Percentiles rank a stretch among this genome's conserved stretches.
Conservation (phyloP, 176 grass and related monocot genomes). For the Lolium perenne region DNA sequence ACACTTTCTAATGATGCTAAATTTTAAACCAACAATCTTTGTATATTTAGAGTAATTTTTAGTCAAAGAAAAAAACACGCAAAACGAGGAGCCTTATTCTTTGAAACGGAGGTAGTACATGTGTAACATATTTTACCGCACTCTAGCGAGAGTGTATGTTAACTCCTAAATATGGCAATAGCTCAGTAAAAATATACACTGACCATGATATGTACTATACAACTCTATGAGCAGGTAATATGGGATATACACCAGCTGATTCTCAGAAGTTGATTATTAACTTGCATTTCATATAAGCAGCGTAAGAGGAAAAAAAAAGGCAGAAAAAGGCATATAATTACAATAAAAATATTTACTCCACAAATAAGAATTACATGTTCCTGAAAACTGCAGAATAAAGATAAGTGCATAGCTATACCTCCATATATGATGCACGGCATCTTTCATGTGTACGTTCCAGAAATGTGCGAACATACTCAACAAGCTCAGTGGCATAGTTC, state of each 20-base stretch:
- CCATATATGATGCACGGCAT: conserved; percentile 95
- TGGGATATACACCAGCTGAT: background rate
- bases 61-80: too few species aligned
- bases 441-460: conserved; percentile 95
- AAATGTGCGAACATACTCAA: conserved; percentile 94
- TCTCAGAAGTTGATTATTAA: conserved; percentile 13
- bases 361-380: conserved; percentile 5
- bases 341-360: conserved; percentile 17
- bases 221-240: background rate
- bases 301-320: background rate
- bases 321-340: background rate
- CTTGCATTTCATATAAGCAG: conserved; percentile 1
- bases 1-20: too few species aligned
- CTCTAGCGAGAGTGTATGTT: background rate
- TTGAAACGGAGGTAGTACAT: background rate
- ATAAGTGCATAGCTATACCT: conserved; percentile 59
- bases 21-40: too few species aligned
- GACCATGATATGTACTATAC: background rate
- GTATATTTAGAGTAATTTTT: too few species aligned
- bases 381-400: conserved; percentile 3
- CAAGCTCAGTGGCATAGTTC: conserved; percentile 92
- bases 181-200: background rate
- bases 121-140: background rate
- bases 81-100: too few species aligned
- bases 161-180: conserved; percentile 1